phyloP scores from a whole-genome alignment of 202 grass and related monocot species.

The Carex arenaria region DNA sequence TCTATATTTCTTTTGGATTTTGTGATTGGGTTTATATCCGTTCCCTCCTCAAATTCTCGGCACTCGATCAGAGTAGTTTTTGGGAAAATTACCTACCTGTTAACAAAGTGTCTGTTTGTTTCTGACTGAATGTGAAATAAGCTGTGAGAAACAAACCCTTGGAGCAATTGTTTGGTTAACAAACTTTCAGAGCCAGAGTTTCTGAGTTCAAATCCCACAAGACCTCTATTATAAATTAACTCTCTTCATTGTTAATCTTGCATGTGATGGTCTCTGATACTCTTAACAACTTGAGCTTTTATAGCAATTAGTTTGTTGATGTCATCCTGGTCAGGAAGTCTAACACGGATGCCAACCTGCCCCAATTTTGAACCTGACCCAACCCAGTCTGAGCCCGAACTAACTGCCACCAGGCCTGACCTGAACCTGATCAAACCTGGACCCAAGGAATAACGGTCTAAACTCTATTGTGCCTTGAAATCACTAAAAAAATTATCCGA shows the following conservation, averaged over 20 bases:
- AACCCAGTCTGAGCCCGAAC: not conserved
- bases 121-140: too few species aligned
- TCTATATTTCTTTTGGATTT: too few species aligned
- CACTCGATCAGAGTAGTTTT: too few species aligned
- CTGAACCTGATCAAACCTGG: not conserved
- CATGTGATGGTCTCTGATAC: not conserved
- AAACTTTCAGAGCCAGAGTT: not conserved
- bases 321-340: not conserved
- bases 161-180: not conserved
- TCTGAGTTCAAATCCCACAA: not conserved
- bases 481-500: not conserved
- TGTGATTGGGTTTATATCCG: too few species aligned
- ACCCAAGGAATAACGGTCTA: not conserved
- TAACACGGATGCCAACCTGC: not conserved
- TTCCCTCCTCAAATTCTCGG: too few species aligned
- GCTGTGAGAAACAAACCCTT: not conserved
- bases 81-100: too few species aligned
- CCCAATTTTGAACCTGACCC: not conserved
- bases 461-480: not conserved
- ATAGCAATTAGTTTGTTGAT: not conserved
- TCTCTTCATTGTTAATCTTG: not conserved
- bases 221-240: not conserved
- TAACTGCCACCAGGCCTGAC: not conserved
- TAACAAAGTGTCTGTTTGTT: too few species aligned
- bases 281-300: not conserved